Evolutionary conservation across 495 filamentous ascomycete genomes (phyloP), one percentile per base, ranked within the genome.

Genomic region (Trichocladium antarcticum): DNA sequence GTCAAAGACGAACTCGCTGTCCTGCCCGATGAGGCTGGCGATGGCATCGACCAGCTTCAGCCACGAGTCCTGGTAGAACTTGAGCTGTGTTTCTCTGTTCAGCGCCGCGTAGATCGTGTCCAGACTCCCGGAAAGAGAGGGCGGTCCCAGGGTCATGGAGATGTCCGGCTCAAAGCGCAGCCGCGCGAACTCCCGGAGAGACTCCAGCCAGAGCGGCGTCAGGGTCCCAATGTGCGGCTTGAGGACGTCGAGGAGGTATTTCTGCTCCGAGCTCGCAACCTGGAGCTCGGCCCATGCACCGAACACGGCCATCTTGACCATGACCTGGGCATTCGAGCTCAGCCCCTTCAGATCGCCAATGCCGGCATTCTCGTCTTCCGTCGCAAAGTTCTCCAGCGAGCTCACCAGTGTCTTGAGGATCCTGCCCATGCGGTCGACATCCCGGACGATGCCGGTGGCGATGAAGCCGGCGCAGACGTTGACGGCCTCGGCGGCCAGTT

Each of bases 271-370:
- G 67, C 92, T 96, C 2, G 93, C 89, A 37, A 99, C 89, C 64
- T 99, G 93, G 28, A 99, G 76, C 52, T 95, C 86, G n/a, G 92
- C 93, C 92, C 92, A 99, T 7, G 89, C 92, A n/a, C 89, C 89
- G 61, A 93, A 88, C 1, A 97, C 83, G 1, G 93, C 81, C 79
- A 95, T 88, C 61, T 89, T 93, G 35, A 99, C 88, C 92, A 99
- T 99, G 22, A 95, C 88, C 50, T 89, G 84, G 3, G 92, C 92
- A 60, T 99, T 99, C 0, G 93, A 87, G 63, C 93, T 94, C 22
- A 97, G 80, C 1, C 85, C 87, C 65, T 87, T 87, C 16, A 99
- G 69, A 52, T 99, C 92, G 20, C 93, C 92, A 62, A 99, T 95
- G 24, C 85, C 77, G 0, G 87, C 87, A 35, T 83, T 83, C 47